A percentile compares a stretch with the other conserved stretches of the same genome.
Evolutionary conservation across 345 rosid species (phyloP).

Genomic region (Gossypium bickii): DNA sequence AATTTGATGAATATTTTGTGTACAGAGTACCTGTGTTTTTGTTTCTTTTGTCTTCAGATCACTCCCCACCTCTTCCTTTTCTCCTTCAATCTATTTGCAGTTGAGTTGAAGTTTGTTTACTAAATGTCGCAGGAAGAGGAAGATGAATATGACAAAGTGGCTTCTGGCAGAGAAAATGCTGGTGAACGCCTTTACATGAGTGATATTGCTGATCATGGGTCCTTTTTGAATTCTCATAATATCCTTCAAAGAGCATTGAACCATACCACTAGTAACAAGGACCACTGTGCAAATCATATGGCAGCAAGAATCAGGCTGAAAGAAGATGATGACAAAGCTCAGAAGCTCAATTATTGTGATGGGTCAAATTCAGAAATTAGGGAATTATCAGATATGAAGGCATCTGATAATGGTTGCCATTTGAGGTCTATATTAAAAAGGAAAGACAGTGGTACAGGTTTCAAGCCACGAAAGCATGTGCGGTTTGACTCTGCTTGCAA

Average conservation of each 20-base stretch:
- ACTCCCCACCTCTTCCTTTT: not conserved
- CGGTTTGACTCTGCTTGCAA: conserved; percentile 46
- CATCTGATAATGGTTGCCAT: conserved; percentile 12
- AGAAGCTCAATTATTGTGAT: conserved; percentile 22
- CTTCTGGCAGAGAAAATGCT: conserved; percentile 50
- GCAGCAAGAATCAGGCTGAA: conserved; percentile 70
- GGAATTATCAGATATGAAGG: conserved; percentile 1
- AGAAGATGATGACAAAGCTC: conserved; percentile 70
- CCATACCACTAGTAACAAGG: conserved; percentile 29
- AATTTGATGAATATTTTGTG: not conserved
- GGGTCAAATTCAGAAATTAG: conserved; percentile 23
- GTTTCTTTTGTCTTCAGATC: not conserved
- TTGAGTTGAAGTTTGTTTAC: not conserved
- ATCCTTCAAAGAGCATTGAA: conserved; percentile 31
- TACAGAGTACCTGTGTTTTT: not conserved
- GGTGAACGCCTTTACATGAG: conserved; percentile 51
- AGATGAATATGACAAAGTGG: conserved; percentile 75
- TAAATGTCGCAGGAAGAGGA: conserved; percentile 65
- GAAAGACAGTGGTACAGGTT: conserved; percentile 38
- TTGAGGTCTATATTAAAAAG: conserved; percentile 61
- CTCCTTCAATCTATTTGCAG: not conserved
- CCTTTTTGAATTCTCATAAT: conserved; percentile 34
- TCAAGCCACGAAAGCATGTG: conserved; percentile 50
- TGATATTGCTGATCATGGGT: conserved; percentile 33
- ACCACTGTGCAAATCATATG: conserved; percentile 60